Percentiles rank a stretch among this genome's conserved stretches.
phyloP scores from a whole-genome alignment of 1,284 basidiomycete genomes.

The Peniophora sp. region DNA sequence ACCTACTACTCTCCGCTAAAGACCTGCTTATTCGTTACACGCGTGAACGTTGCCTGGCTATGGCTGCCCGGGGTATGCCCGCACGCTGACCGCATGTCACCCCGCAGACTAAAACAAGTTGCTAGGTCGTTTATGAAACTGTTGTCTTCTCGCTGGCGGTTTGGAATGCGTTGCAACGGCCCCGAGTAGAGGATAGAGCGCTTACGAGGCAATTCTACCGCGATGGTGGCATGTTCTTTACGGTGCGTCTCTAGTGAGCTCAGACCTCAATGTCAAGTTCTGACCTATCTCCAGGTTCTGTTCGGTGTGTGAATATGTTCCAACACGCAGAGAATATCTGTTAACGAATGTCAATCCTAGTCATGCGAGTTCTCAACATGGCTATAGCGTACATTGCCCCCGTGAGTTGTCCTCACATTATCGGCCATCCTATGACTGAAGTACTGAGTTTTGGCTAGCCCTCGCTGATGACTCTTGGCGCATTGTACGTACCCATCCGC shows the following conservation, averaged over 20 bases:
- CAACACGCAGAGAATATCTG: too few species aligned
- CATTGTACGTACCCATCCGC: constrained; percentile 17
- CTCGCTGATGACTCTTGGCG: constrained; percentile 17
- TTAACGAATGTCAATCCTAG: too few species aligned
- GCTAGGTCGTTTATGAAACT: constrained; percentile 23
- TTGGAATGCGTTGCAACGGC: constrained; percentile 27
- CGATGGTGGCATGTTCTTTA: constrained; percentile 26
- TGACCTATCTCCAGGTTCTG: background rate
- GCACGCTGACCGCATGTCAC: background rate
- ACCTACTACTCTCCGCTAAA: background rate
- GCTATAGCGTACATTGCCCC: constrained; percentile 17
- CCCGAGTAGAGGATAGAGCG: constrained; percentile 16
- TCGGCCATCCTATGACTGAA: background rate
- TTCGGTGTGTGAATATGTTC: background rate
- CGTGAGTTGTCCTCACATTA: constrained; percentile 14
- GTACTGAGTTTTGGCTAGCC: constrained; percentile 11
- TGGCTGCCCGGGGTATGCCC: constrained; percentile 22
- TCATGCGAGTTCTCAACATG: constrained; percentile 22
- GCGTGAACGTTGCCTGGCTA: constrained; percentile 15
- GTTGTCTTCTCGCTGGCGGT: constrained; percentile 10
- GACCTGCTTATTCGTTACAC: background rate
- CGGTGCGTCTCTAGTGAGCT: constrained; percentile 11
- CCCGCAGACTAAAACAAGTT: background rate
- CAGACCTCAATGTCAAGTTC: background rate
- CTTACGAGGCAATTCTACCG: constrained; percentile 22